Base-by-base conservation (phyloP, 1,284 basidiomycete genomes). In the Pyrrhoderma lamaoense region DNA sequence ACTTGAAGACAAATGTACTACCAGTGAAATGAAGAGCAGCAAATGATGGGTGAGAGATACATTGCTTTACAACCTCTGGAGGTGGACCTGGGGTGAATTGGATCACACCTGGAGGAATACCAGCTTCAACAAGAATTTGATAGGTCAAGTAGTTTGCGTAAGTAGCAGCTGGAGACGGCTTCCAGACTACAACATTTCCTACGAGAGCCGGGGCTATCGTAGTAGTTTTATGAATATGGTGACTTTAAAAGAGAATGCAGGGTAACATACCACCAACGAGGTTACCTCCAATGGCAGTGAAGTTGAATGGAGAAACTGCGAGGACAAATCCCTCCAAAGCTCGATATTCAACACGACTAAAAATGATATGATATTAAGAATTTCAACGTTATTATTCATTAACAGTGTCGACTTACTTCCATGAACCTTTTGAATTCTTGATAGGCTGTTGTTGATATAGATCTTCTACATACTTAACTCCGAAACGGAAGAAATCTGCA, bases 231-330 rank as follows among this genome's bases (percentile, higher is more conserved):
- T n/a, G n/a, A n/a, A 43, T 22, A 21, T 54, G 49, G 23, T 38
- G 34, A 51, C 16, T 22, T 43, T 27, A 42, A 25, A 51, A 46
- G 42, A 38, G 13, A 54, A 25, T 38, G n/a, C 42, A 19, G 37
- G 19, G 31, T 19, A 45, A 67, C 77, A 45, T 56, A 83, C 85
- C 72, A 64, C 78, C 85, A 3, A 81, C 82, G 38, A 97, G 84
- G 69, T 97, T 97, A 21, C 91, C 94, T 51, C 91, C 93, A 57
- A 97, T 97, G 25, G 93, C 93, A 45, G 94, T 96, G 65, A 97
- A 99, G 76, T 99, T 99, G 76, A 99, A 99, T 0, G 95, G 95
- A 3, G 95, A 94, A 39, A 99, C 89, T 13, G 96, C 95, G 47
- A 99, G 80, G 27, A 98, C 90, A 70, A 99, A 99, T 25, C 95